Evolutionary conservation across 78 protist genomes (phyloP).

Genomic region (Dictyostelium discoideum): dicty_2.7 NC_007088.5:3116001-3116500

Average conservation of each 20-base stretch:
- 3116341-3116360: slow-evolving; percentile 38
- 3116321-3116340: slow-evolving; percentile 71
- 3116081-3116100: slow-evolving; percentile 74
- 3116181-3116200: no score
- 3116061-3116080: slow-evolving; percentile 78
- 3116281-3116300: slow-evolving; percentile 73
- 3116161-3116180: slow-evolving; percentile 8
- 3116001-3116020: slow-evolving; percentile 83
- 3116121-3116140: slow-evolving; percentile 70
- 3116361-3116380: slow-evolving; percentile 53
- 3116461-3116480: slow-evolving; percentile 3
- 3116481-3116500: slow-evolving; percentile 57
- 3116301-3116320: slow-evolving; percentile 76
- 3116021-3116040: slow-evolving; percentile 82
- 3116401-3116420: neutral
- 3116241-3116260: no score
- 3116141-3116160: slow-evolving; percentile 58
- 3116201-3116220: no score
- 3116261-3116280: slow-evolving; percentile 51
- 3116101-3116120: slow-evolving; percentile 63
- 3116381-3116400: slow-evolving; percentile 36
- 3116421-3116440: neutral
- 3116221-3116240: no score
- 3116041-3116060: slow-evolving; percentile 80
- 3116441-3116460: neutral